phyloP scores from a whole-genome alignment of 1,139 yeast species.

The Zygoascus meyerae region DNA sequence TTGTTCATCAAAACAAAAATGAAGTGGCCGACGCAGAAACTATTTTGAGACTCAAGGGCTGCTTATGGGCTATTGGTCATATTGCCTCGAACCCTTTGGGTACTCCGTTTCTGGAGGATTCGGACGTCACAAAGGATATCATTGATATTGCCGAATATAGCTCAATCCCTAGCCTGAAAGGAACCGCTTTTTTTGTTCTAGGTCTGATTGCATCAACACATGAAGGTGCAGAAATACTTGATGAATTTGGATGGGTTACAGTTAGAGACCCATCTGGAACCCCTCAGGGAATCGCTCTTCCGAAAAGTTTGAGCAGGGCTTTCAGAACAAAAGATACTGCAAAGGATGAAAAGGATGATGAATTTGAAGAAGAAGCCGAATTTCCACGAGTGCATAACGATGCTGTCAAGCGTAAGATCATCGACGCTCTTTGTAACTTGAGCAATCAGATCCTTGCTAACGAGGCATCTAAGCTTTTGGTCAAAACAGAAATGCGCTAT shows the following conservation, averaged over 20 bases:
- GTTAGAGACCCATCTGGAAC: slow-evolving; percentile 47
- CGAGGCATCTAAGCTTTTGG: slow-evolving; percentile 59
- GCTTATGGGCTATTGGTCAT: slow-evolving; percentile 84
- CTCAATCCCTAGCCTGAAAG: slow-evolving; percentile 58
- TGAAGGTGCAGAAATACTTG: slow-evolving; percentile 83
- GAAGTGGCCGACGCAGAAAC: slow-evolving; percentile 27
- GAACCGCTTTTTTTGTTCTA: slow-evolving; percentile 70
- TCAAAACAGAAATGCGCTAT: slow-evolving; percentile 46
- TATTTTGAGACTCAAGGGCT: slow-evolving; percentile 55
- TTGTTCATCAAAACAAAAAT: slow-evolving; percentile 35
- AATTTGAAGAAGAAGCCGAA: slow-evolving; percentile 22
- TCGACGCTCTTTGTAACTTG: slow-evolving; percentile 56
- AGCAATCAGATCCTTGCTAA: slow-evolving; percentile 58
- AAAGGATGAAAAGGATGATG: background rate
- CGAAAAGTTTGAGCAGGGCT: slow-evolving; percentile 18
- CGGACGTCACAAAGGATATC: slow-evolving; percentile 51
- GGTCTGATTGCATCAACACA: slow-evolving; percentile 69
- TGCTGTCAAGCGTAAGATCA: slow-evolving; percentile 43
- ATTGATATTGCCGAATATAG: slow-evolving; percentile 49
- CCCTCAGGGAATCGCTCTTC: slow-evolving; percentile 43
- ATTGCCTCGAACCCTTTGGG: slow-evolving; percentile 64
- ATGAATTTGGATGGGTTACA: slow-evolving; percentile 72
- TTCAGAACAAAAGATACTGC: background rate
- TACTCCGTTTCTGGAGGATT: slow-evolving; percentile 57
- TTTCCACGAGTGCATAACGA: slow-evolving; percentile 31